A percentile compares a stretch with the other conserved stretches of the same genome.
These are phyloP conservation scores for Colletotrichum sp. DNA, from an alignment of 2,329 filamentous ascomycete species.

Conservation along the genomic window DNA sequence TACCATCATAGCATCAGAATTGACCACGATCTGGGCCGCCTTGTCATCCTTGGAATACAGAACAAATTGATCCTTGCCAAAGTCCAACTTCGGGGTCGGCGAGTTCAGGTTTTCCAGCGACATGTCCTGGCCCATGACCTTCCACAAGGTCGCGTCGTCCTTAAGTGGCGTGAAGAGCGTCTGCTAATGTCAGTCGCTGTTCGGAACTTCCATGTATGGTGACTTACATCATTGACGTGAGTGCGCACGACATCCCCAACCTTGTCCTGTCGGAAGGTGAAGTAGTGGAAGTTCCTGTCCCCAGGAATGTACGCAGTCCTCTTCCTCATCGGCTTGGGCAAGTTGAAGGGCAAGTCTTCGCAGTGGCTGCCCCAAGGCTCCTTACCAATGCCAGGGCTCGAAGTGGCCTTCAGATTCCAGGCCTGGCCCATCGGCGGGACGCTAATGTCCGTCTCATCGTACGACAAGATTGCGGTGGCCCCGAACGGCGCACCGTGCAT, in stretches of 20 bases:
- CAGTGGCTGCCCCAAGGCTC: slow-evolving; percentile 14
- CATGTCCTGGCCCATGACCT: slow-evolving; percentile 3
- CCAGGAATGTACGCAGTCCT: slow-evolving; percentile 23
- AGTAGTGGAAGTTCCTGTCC: slow-evolving; percentile 17
- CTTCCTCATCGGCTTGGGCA: slow-evolving; percentile 22
- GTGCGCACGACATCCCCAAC: slow-evolving; percentile 10
- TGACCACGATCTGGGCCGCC: slow-evolving; percentile 27
- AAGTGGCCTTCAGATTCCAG: slow-evolving; percentile 15
- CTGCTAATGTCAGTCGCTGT: not conserved
- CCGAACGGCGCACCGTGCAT: slow-evolving; percentile 16
- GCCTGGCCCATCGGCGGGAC: slow-evolving; percentile 16
- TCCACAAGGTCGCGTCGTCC: slow-evolving; percentile 20
- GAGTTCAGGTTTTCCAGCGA: slow-evolving; percentile 11
- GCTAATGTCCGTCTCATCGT: slow-evolving; percentile 21
- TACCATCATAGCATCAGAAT: slow-evolving; percentile 25
- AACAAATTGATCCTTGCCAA: slow-evolving; percentile 18
- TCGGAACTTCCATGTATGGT: accelerated
- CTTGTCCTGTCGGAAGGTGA: slow-evolving; percentile 12
- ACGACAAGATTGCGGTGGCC: slow-evolving; percentile 19
- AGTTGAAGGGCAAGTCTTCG: slow-evolving; percentile 24
- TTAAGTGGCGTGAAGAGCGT: slow-evolving; percentile 20
- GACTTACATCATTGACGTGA: slow-evolving; percentile 6
- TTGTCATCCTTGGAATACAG: slow-evolving; percentile 22
- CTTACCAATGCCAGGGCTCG: not conserved
- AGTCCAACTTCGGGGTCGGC: slow-evolving; percentile 4